Evolutionary conservation across 2,329 filamentous ascomycete genomes (phyloP), one percentile per base, ranked within the genome.

Genomic region (Pyrenochaeta sp.): DNA sequence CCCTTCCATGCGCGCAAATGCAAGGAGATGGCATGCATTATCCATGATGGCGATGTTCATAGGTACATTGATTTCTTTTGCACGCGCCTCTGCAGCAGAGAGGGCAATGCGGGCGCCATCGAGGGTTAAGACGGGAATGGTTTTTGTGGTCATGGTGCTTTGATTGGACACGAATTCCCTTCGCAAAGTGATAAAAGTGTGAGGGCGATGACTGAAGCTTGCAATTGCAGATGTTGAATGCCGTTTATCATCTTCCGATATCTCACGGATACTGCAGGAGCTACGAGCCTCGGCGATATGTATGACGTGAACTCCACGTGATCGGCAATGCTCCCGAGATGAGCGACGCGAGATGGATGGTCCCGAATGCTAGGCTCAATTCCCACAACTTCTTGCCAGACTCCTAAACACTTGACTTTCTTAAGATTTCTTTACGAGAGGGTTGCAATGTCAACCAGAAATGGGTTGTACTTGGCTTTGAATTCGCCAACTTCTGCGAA

Each of bases 21-120:
- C 71, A 22, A 78, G 65, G 28, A 79, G 72, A 43, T 78, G 74
- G 24, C 72, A 70, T 20, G 72, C 68, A 20, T 65, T 55, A 58
- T 79, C 77, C 42, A 77, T 71, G 42, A 79, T 63, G 44, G 77
- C 77, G 44, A 79, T 79, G 68, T 79, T 79, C 77, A 77, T 78
- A 21, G 60, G 62, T 5, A 73, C 55, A 13, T 59, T 57, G 44
- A 73, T 72, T 40, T 62, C 59, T 24, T 60, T 58, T 20, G 71
- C 63, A 36, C 68, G 67, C 22, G 59, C 51, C 59, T 71, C 65
- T 29, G 69, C 69, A 28, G 69, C 71, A 23, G 59, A 46, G 24
- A 71, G 49, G 23, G 69, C 70, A 35, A 60, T 59, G 45, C 64
- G 66, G 34, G 71, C 71, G 14, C 70, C 70, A 3, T 60, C 46